Conservation (phyloP, 2,329 filamentous ascomycete species). For the Tolypocladium cylindrosporum region DNA sequence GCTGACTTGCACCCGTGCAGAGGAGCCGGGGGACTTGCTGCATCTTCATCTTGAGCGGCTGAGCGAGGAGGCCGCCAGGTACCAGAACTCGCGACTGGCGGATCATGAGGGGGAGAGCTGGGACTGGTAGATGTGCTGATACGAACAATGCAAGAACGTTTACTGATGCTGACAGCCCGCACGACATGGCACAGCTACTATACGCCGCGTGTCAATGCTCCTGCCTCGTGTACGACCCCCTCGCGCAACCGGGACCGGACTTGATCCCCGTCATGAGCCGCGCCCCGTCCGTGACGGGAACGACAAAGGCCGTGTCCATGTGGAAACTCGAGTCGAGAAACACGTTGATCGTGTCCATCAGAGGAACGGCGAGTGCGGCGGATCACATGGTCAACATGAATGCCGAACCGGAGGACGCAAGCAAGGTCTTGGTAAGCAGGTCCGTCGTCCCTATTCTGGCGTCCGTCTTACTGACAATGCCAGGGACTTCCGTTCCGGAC, state of each 20-base stretch:
- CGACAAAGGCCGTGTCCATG: slow-evolving; percentile 11
- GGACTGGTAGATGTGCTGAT: background rate
- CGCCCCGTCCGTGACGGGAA: slow-evolving; percentile 8
- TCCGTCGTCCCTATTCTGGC: background rate
- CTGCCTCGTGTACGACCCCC: slow-evolving; percentile 10
- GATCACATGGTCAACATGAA: slow-evolving; percentile 16
- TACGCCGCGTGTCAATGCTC: slow-evolving; percentile 10
- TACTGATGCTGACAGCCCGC: background rate
- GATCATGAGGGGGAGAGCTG: slow-evolving; percentile 4
- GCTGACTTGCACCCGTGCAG: background rate
- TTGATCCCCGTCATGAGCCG: slow-evolving; percentile 9
- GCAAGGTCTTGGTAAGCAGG: slow-evolving; percentile 4
- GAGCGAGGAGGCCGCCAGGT: slow-evolving; percentile 10
- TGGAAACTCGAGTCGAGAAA: slow-evolving; percentile 8
- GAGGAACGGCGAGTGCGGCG: slow-evolving; percentile 9
- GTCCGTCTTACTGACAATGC: background rate
- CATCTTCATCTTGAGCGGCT: slow-evolving; percentile 11
- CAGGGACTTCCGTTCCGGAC: background rate
- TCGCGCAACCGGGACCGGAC: slow-evolving; percentile 2
- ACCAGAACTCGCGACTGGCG: slow-evolving; percentile 8
- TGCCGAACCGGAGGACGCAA: background rate
- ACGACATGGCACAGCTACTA: slow-evolving; percentile 3
- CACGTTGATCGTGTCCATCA: slow-evolving; percentile 9
- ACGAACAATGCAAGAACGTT: background rate
- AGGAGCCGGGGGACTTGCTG: slow-evolving; percentile 11